Evolutionary conservation across 495 filamentous ascomycete species (phyloP).

Genomic region (Tuber indicum): DNA sequence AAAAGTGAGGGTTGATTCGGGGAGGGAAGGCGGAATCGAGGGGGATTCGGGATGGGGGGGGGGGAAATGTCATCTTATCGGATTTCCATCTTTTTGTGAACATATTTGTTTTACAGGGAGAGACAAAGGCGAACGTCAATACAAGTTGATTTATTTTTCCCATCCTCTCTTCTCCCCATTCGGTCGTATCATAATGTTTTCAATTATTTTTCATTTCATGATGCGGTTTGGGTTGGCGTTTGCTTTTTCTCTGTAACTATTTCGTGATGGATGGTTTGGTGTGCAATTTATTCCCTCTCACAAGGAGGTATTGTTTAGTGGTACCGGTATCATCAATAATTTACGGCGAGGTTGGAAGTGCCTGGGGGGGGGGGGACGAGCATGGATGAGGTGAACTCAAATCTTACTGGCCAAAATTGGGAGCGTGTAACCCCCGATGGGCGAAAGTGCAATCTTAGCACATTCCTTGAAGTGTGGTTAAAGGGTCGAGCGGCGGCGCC

Average conservation of each 20-base stretch:
- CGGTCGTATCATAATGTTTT: not conserved
- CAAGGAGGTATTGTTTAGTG: no score
- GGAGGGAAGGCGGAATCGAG: not conserved
- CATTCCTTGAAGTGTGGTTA: not conserved
- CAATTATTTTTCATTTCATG: not conserved
- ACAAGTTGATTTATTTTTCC: not conserved
- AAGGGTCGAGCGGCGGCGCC: not conserved
- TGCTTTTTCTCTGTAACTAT: not conserved
- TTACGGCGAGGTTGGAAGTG: not conserved
- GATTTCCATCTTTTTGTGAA: not conserved
- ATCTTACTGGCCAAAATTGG: not conserved
- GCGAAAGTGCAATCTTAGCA: no score
- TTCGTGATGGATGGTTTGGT: not conserved
- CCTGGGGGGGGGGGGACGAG: not conserved
- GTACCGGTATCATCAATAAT: not conserved
- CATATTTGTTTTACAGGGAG: not conserved
- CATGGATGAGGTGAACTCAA: not conserved
- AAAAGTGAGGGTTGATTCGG: not conserved
- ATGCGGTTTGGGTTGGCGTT: constrained; percentile 1
- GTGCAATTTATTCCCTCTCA: not conserved
- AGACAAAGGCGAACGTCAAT: not conserved
- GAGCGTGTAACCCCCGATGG: not conserved
- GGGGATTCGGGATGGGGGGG: not conserved
- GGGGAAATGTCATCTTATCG: not conserved
- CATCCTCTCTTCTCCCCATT: not conserved